Evolutionary conservation across 768 basidiomycete species (phyloP), one percentile per base, ranked within the genome.

Genomic region (Trametes cinnabarina): DNA sequence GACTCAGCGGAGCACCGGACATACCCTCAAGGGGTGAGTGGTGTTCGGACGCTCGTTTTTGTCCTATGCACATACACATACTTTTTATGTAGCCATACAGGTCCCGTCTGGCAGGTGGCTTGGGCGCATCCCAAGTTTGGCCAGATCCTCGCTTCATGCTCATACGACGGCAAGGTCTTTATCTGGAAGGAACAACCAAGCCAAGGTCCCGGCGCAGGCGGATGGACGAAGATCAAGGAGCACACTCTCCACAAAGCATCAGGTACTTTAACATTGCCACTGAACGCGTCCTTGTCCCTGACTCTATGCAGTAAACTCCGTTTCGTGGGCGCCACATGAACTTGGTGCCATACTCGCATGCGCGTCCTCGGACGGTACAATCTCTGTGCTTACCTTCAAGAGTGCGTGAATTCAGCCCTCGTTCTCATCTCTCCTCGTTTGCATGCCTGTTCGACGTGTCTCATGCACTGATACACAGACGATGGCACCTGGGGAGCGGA

Each of bases 51-150:
- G 25, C 17, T 35, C 1, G 12, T 14, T 6, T 40, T 22, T n/a
- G 32, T 15, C 25, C 30, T 40, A 8, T n/a, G 43, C 32, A 34
- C 25, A 41, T 52, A n/a, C n/a, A 49, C 5, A 35, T 51, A 15
- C 14, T 15, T 39, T 15, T 39, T 15, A 42, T 47, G 20, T 62
- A 97, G 95, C 39, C 97, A 98, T 73, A 92, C 91, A 3, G 95
- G 96, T 10, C 96, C 97, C 7, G 94, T 99, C 35, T 98, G 96
- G 95, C 94, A 96, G 67, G 88, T 99, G 49, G 85, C 94, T 22
- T 99, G 97, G 97, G 96, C 92, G 3, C 96, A 99, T 66, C 97
- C 97, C 23, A 97, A 94, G 72, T 99, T 90, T 67, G 97, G 97
- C 2, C 86, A 90, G 61, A 96, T 99, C 67, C 85, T 99, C 51